Base-by-base conservation (phyloP, 1,284 basidiomycete genomes). In the Mycena sp. region DNA sequence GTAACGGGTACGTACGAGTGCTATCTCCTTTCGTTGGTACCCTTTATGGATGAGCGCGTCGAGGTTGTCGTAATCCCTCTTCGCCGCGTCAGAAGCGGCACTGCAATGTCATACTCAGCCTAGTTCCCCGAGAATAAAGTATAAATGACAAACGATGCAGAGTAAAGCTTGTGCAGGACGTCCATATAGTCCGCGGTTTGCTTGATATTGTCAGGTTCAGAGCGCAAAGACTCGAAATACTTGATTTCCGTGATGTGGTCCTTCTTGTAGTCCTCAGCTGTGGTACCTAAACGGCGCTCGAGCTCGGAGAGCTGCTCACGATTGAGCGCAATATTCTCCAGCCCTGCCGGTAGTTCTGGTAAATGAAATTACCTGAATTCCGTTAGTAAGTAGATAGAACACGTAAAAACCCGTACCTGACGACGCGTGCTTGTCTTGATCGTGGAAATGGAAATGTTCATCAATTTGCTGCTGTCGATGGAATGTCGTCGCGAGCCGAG, bases 301-400 rank as follows among this genome's bases (percentile, higher is more conserved):
- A 51, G 38, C 6, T 69, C 45, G 0, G 29, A 61, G 3, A 29
- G 38, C 17, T 26, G 46, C 10, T 12, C 32, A 0, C 38, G 26
- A 43, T 70, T 63, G 1, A 60, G 52, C 0, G 28, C 11, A 19
- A 73, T 61, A 43, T 72, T 69, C 7, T 52, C n/a, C 7, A 72
- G 54, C 0, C 70, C 41, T 72, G 70, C 3, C 63, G 45, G 51
- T 74, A 74, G 43, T 76, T 76, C 14, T 72, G 55, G n/a, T 48
- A 55, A 0, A 73, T 61, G 55, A 75, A 74, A 4, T 37, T 64
- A 0, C 67, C 69, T 73, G 40, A 21, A 23, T 23, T 16, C n/a
- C 25, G 16, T n/a, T 43, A 43, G n/a, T n/a, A n/a, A 23, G 11
- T 35, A 9, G 25, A 51, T 17, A 17, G 29, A 61, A 7, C 16